Evolutionary conservation across 2,329 filamentous ascomycete genomes (phyloP).

Genomic region (Colletotrichum falcatum): DNA sequence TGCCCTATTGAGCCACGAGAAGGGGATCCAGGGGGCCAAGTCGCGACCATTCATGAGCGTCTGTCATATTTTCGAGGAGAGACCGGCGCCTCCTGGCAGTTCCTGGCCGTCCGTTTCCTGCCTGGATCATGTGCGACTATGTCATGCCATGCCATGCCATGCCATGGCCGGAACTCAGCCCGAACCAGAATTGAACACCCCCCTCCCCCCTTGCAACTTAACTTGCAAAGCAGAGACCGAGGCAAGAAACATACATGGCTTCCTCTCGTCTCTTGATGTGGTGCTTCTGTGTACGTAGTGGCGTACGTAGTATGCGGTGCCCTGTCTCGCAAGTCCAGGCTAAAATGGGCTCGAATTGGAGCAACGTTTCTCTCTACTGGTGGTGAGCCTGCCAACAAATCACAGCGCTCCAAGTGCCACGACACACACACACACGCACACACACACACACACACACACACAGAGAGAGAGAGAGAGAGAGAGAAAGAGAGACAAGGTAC

Average conservation of each 20-base stretch:
- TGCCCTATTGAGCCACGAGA: conserved; percentile 33
- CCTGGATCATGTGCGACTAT: background rate
- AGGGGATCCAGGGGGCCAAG: conserved; percentile 29
- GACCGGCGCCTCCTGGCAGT: conserved; percentile 1
- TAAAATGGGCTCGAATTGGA: background rate
- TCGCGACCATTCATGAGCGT: conserved; percentile 35
- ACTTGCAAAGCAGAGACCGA: background rate
- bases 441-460: no score
- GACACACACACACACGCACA: conserved; percentile 13
- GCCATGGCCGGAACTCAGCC: background rate
- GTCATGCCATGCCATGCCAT: conserved; percentile 5
- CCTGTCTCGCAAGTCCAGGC: conserved; percentile 29
- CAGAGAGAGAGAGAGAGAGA: no score
- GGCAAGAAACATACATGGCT: background rate
- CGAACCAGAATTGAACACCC: background rate
- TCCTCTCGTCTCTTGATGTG: background rate
- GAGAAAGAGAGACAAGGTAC: no score
- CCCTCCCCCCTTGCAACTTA: no score
- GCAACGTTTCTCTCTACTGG: background rate
- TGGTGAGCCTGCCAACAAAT: conserved; percentile 28
- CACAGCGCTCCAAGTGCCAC: conserved; percentile 27
- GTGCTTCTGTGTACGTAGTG: background rate
- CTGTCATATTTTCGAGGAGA: conserved; percentile 37
- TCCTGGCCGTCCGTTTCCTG: background rate
- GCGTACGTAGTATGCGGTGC: conserved; percentile 21